phyloP scores from a whole-genome alignment of 805 yeast genomes.

The Metschnikowia koreensis region DNA sequence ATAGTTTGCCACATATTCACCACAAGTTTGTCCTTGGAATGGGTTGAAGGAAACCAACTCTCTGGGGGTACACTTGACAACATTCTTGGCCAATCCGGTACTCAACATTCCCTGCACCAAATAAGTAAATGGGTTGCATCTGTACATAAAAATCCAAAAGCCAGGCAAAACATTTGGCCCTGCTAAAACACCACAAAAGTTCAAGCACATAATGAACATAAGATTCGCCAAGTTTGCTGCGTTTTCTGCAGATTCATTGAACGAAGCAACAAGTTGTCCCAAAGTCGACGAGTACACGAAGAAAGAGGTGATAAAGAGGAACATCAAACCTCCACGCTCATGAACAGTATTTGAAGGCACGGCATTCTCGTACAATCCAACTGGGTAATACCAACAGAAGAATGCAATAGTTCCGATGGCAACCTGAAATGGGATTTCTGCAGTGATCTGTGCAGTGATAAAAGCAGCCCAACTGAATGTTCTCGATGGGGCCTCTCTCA shows the following conservation, averaged over 20 bases:
- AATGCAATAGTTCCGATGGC: slow-evolving; percentile 57
- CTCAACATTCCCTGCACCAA: slow-evolving; percentile 31
- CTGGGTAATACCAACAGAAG: slow-evolving; percentile 62
- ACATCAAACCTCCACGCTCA: slow-evolving; percentile 38
- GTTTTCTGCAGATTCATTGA: slow-evolving; percentile 23
- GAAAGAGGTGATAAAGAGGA: slow-evolving; percentile 25
- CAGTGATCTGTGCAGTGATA: slow-evolving; percentile 38
- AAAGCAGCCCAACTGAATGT: slow-evolving; percentile 45
- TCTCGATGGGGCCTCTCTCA: slow-evolving; percentile 44
- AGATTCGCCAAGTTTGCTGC: slow-evolving; percentile 27
- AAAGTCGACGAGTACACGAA: slow-evolving; percentile 22
- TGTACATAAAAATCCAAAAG: slow-evolving; percentile 84
- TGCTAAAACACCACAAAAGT: slow-evolving; percentile 77
- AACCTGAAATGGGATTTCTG: slow-evolving; percentile 49
- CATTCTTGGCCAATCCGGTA: slow-evolving; percentile 48
- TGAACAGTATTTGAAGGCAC: slow-evolving; percentile 18
- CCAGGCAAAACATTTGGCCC: slow-evolving; percentile 62
- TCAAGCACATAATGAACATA: slow-evolving; percentile 36
- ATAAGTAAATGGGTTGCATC: slow-evolving; percentile 70
- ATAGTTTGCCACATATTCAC: slow-evolving; percentile 47
- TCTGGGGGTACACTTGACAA: slow-evolving; percentile 45
- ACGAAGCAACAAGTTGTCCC: slow-evolving; percentile 24
- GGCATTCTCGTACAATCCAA: slow-evolving; percentile 21
- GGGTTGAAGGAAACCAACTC: slow-evolving; percentile 33
- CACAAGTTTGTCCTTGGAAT: slow-evolving; percentile 65